Evolutionary conservation across 1,284 basidiomycete genomes (phyloP).

Genomic region (Mycosarcoma maydis): DNA sequence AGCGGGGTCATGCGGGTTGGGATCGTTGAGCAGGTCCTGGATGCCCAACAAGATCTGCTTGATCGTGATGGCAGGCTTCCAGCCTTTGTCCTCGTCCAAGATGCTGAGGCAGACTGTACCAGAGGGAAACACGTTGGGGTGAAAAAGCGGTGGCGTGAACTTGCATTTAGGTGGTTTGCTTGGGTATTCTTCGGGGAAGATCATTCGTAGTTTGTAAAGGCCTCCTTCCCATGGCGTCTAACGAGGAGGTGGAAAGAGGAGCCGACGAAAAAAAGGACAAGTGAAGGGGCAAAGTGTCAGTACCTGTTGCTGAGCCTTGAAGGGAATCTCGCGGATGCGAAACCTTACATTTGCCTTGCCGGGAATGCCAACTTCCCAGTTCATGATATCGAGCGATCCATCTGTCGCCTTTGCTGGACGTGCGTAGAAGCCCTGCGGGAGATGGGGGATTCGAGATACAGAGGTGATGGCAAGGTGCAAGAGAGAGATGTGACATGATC

Average conservation of each 20-base stretch:
- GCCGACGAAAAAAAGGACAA: not conserved
- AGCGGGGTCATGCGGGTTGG: constrained; percentile 92
- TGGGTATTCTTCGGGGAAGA: constrained; percentile 74
- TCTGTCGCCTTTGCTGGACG: constrained; percentile 87
- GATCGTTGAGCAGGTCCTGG: constrained; percentile 91
- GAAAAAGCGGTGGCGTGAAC: constrained; percentile 94
- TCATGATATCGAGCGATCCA: constrained; percentile 93
- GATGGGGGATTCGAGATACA: not conserved
- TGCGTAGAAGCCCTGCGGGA: constrained; percentile 88
- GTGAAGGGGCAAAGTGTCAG: not conserved
- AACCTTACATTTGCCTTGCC: constrained; percentile 67
- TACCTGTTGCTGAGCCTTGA: no score
- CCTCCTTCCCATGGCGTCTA: constrained; percentile 98
- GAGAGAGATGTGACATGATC: no score
- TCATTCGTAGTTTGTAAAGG: constrained; percentile 90
- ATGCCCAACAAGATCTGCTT: constrained; percentile 97
- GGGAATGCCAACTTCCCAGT: constrained; percentile 88
- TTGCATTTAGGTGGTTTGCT: constrained; percentile 98
- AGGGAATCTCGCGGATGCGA: no score
- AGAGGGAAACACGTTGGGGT: constrained; percentile 98
- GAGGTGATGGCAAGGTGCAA: no score
- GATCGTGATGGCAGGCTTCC: constrained; percentile 99
- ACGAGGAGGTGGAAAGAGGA: not conserved
- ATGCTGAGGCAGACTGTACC: constrained; percentile 98
- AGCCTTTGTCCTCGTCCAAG: constrained; percentile 97